Percentiles rank a stretch among this genome's conserved stretches.
Conservation (phyloP, 148 eudicot genomes). For the Heliamphora exappendiculata region DNA sequence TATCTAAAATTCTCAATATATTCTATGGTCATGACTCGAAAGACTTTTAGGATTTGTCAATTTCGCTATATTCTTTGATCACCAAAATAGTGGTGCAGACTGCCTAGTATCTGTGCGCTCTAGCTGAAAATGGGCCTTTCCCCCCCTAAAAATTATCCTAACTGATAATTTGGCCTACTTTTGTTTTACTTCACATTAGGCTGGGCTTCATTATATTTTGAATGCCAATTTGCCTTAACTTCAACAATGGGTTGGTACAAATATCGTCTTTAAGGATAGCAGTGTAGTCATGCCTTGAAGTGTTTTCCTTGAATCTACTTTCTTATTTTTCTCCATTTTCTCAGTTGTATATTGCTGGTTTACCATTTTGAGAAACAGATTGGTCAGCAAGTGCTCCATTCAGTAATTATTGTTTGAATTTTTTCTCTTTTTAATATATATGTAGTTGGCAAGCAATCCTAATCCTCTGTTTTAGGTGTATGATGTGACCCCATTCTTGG, state of each 20-base stretch:
- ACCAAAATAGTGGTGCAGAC: no score
- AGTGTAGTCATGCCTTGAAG: neutral
- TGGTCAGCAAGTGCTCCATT: neutral
- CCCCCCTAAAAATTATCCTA: no score
- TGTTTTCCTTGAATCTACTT: neutral
- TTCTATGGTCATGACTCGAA: no score
- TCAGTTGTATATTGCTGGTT: neutral
- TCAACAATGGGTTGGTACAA: neutral
- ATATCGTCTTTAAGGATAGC: neutral
- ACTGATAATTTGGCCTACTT: no score
- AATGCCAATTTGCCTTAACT: neutral
- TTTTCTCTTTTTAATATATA: neutral
- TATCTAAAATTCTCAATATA: no score
- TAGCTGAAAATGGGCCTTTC: no score
- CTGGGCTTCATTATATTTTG: no score
- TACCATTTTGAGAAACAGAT: neutral
- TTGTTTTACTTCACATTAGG: no score
- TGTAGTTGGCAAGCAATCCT: neutral
- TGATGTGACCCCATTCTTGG: slow-evolving; percentile 40
- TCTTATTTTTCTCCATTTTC: neutral
- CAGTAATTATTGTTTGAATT: neutral
- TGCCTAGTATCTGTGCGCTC: no score
- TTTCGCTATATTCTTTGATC: no score
- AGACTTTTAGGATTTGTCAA: no score
- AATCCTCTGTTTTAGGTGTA: slow-evolving; percentile 31